Percentiles rank a stretch among this genome's conserved stretches.
phyloP scores from a whole-genome alignment of 371 early-diverging fungal genomes.

The Apophysomyces ossiformis region DNA sequence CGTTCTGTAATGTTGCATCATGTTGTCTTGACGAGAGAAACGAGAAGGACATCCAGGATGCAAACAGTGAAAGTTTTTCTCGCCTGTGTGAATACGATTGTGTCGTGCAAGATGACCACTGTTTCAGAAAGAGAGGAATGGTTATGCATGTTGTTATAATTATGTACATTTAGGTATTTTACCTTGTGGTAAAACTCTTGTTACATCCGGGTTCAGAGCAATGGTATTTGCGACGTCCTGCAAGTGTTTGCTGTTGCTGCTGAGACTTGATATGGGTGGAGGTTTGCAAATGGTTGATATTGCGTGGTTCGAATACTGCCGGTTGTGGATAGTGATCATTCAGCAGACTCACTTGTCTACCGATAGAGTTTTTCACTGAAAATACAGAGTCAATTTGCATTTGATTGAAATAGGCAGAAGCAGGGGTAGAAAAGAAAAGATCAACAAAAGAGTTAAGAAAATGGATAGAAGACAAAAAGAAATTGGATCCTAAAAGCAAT shows the following conservation, averaged over 20 bases:
- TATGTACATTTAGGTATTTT: constrained; percentile 1
- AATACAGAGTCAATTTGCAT: constrained; percentile 7
- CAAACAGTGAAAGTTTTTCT: constrained; percentile 85
- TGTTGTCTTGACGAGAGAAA: constrained; percentile 88
- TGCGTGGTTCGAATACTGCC: neutral
- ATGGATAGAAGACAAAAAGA: constrained; percentile 1
- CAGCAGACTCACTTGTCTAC: constrained; percentile 14
- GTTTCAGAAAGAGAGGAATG: constrained; percentile 8
- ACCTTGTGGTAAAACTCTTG: constrained; percentile 66
- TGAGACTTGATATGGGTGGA: neutral
- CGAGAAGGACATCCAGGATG: constrained; percentile 77
- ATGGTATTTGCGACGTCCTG: constrained; percentile 51
- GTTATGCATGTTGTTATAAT: neutral
- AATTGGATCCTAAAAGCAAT: neutral
- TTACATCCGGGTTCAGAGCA: constrained; percentile 57
- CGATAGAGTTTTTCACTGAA: constrained; percentile 11
- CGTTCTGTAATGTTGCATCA: constrained; percentile 87
- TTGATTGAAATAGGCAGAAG: neutral
- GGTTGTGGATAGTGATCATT: constrained; percentile 8
- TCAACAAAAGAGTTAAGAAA: neutral
- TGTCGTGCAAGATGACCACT: constrained; percentile 88
- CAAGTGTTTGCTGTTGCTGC: neutral
- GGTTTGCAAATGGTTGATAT: constrained; percentile 5
- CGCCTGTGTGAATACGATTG: constrained; percentile 87
- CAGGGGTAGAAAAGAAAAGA: neutral